Evolutionary conservation across 495 filamentous ascomycete species (phyloP), one percentile per base, ranked within the genome.

Genomic region (Pseudevernia furfuracea): DNA sequence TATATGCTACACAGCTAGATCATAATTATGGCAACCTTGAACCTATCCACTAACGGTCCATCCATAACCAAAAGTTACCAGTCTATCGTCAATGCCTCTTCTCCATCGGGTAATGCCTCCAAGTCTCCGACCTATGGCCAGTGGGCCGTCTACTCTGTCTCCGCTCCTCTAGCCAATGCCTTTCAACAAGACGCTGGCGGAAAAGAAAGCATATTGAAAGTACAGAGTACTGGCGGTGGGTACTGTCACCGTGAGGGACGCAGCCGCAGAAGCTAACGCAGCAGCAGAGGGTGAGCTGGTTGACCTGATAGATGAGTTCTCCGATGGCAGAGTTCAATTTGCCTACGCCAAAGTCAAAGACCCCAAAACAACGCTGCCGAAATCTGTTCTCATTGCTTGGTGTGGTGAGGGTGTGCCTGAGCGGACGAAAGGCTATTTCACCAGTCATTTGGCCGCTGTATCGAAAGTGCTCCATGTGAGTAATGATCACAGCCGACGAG

Each of bases 371-470:
- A 82, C 85, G 9, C 80, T 99, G 12, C 90, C 93, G 34, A 99
- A 99, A 78, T 89, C 87, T 73, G 91, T 94, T 49, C 80, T 99
- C 58, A 91, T 99, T 70, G 92, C 86, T 49, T 99, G 94, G 94
- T 99, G 94, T 73, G 94, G 94, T 49, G 92, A 96, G 69, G 95
- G 95, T 63, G 94, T 99, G n/a, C 94, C 94, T 11, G 94, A 97
- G 78, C 82, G 92, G 69, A 97, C 92, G 21, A 97, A 97, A 73
- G 94, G 94, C 32, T 97, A 97, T 73, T 99, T 97, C 71, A 97
- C 91, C 41, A 96, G 91, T 72, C 92, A 99, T 77, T 74, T 92
- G 25, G 85, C 90, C 64, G 85, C 90, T 23, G 91, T 97, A 36
- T 86, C 91, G 38, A 96, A 95, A 74, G 80, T 96, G 63, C 81